Evolutionary conservation across 2,329 filamentous ascomycete genomes (phyloP).

Genomic region (Ophiosphaerella korrae): DNA sequence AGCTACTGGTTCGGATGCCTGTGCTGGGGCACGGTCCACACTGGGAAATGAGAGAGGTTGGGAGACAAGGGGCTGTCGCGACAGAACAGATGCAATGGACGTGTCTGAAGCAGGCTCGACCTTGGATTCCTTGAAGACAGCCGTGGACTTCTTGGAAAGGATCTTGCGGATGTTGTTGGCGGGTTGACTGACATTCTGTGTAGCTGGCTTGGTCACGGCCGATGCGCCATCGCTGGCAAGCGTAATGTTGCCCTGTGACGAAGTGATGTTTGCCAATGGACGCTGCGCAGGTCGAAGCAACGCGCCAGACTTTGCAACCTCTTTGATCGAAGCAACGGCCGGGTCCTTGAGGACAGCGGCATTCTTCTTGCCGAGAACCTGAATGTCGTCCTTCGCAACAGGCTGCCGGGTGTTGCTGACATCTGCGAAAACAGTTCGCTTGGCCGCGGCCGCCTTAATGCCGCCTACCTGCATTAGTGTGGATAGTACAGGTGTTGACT

Average conservation of each 20-base stretch:
- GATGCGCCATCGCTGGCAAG: constrained; percentile 22
- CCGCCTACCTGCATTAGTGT: constrained; percentile 59
- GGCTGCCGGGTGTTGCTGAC: constrained; percentile 69
- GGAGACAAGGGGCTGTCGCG: constrained; percentile 28
- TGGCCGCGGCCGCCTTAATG: constrained; percentile 68
- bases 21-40: constrained; percentile 26
- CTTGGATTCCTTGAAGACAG: constrained; percentile 59
- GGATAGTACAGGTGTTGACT: constrained; percentile 72
- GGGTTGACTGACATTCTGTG: constrained; percentile 33
- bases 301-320: constrained; percentile 51
- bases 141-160: constrained; percentile 58
- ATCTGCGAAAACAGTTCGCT: constrained; percentile 81
- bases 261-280: constrained; percentile 47
- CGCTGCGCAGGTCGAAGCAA: constrained; percentile 67
- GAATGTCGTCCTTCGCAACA: constrained; percentile 61
- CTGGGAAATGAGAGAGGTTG: constrained; percentile 29
- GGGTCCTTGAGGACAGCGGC: constrained; percentile 43
- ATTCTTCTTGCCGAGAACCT: constrained; percentile 50
- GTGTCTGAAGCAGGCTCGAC: constrained; percentile 24
- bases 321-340: constrained; percentile 38
- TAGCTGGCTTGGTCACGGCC: constrained; percentile 28
- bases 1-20: constrained; percentile 19
- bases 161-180: constrained; percentile 53
- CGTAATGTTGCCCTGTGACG: constrained; percentile 24
- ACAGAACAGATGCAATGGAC: constrained; percentile 20